Evolutionary conservation across 2,329 filamentous ascomycete species (phyloP).

Genomic region (Ophiostoma montium): DNA sequence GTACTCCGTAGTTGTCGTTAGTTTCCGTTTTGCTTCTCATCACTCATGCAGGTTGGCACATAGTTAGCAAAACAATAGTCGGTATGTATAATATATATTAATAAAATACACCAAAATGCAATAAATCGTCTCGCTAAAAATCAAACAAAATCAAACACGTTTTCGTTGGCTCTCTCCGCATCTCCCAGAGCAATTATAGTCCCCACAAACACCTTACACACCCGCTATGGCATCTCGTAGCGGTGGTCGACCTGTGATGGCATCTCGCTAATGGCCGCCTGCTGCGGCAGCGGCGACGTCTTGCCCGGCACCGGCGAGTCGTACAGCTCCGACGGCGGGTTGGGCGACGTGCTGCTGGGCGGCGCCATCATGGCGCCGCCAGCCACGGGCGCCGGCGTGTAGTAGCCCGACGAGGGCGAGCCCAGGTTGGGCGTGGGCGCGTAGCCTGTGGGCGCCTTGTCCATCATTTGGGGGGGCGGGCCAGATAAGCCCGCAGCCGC

Average conservation of each 20-base stretch:
- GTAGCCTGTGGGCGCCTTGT: slow-evolving; percentile 1
- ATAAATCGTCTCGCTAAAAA: no score
- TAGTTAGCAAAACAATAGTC: no score
- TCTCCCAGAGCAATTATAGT: no score
- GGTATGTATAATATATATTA: no score
- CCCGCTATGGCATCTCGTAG: slow-evolving; percentile 5
- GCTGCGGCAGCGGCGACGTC: not conserved
- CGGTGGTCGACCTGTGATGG: not conserved
- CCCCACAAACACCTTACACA: not conserved
- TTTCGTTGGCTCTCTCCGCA: no score
- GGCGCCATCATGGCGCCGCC: not conserved
- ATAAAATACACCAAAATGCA: no score
- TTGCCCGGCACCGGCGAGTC: not conserved
- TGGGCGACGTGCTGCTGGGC: slow-evolving; percentile 1
- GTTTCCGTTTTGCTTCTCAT: no score
- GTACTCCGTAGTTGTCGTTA: no score
- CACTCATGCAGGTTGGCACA: no score
- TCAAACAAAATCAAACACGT: not conserved
- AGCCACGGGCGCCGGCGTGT: not conserved
- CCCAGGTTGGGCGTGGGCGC: not conserved
- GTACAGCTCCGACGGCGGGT: slow-evolving; percentile 4
- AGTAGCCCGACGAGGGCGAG: not conserved
- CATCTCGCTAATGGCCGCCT: slow-evolving; percentile 1
- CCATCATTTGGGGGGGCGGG: not conserved
- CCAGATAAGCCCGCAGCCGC: not conserved